Percentiles rank a stretch among this genome's conserved stretches.
phyloP scores from a whole-genome alignment of 75 land plant species.

The Sequoia sempervirens region DNA sequence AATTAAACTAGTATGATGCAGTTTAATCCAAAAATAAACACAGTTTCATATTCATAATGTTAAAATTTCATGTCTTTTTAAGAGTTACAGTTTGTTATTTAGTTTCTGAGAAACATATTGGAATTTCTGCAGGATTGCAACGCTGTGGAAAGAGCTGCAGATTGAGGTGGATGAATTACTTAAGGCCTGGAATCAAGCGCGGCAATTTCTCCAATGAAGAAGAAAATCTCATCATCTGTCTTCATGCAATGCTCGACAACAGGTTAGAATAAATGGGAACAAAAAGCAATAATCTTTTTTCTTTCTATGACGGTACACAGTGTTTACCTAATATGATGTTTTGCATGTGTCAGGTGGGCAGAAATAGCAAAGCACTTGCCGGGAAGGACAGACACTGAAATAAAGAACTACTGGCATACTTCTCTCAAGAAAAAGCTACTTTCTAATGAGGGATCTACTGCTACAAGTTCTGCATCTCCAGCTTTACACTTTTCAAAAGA shows the following conservation, averaged over 20 bases:
- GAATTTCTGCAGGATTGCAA: not conserved
- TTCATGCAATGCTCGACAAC: not conserved
- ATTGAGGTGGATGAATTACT: not conserved
- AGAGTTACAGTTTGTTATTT: too few species aligned
- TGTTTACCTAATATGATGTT: conserved; percentile 8
- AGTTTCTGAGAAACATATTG: too few species aligned
- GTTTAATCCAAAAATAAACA: too few species aligned
- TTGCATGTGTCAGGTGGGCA: not conserved
- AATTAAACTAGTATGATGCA: too few species aligned
- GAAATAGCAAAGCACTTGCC: too few species aligned
- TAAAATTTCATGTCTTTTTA: too few species aligned
- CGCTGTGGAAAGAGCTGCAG: conserved; percentile 1
- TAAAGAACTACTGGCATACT: too few species aligned
- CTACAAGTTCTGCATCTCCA: too few species aligned
- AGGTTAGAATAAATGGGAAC: conserved; percentile 2
- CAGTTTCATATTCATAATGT: too few species aligned
- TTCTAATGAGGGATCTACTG: too few species aligned
- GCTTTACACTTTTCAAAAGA: too few species aligned
- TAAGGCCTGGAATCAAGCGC: not conserved
- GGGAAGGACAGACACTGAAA: too few species aligned
- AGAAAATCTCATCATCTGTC: not conserved
- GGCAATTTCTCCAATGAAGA: not conserved
- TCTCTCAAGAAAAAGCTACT: conserved; percentile 2
- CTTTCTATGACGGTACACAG: conserved; percentile 9
- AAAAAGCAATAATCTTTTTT: conserved; percentile 1